phyloP scores from a whole-genome alignment of 2,329 filamentous ascomycete genomes.

The Zymoseptoria tritici region DNA sequence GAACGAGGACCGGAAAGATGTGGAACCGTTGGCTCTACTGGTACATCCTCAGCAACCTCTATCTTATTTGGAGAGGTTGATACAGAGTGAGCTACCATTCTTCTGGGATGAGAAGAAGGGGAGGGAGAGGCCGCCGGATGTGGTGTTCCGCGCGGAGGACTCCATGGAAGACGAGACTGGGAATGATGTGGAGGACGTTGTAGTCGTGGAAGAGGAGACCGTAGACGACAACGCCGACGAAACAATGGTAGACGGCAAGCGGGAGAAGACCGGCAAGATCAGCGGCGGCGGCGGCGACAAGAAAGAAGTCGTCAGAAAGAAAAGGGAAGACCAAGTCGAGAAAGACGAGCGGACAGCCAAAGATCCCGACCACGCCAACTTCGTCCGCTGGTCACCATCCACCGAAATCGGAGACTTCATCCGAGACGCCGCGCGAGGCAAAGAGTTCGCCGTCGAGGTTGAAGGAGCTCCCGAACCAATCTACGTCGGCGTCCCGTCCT shows the following conservation, averaged over 20 bases:
- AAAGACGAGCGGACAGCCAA: conserved; percentile 22
- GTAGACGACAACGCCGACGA: conserved; percentile 43
- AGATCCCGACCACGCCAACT: conserved; percentile 48
- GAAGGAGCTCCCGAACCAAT: conserved; percentile 64
- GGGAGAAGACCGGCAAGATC: conserved; percentile 39
- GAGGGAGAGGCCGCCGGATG: conserved; percentile 61
- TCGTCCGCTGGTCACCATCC: conserved; percentile 80
- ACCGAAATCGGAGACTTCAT: conserved; percentile 95
- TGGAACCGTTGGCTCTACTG: conserved; percentile 78
- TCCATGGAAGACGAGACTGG: conserved; percentile 52
- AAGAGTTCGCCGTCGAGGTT: conserved; percentile 78
- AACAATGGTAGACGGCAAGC: conserved; percentile 44
- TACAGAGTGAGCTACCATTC: conserved; percentile 76
- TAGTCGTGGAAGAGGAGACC: conserved; percentile 28
- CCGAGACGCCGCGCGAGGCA: conserved; percentile 73
- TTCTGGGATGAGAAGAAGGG: conserved; percentile 47
- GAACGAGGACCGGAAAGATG: conserved; percentile 55
- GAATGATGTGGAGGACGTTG: conserved; percentile 20
- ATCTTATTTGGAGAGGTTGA: conserved; percentile 80
- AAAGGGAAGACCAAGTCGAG: conserved; percentile 37
- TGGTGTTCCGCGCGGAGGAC: conserved; percentile 76
- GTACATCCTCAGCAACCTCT: conserved; percentile 86
- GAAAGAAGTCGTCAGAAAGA: conserved; percentile 20
- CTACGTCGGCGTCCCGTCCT: conserved; percentile 73
- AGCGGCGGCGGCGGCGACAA: conserved; percentile 27